These are phyloP conservation scores for Phytophthora ramorum DNA, from an alignment of 352 stramenopile species.

Conservation along the genomic window DNA sequence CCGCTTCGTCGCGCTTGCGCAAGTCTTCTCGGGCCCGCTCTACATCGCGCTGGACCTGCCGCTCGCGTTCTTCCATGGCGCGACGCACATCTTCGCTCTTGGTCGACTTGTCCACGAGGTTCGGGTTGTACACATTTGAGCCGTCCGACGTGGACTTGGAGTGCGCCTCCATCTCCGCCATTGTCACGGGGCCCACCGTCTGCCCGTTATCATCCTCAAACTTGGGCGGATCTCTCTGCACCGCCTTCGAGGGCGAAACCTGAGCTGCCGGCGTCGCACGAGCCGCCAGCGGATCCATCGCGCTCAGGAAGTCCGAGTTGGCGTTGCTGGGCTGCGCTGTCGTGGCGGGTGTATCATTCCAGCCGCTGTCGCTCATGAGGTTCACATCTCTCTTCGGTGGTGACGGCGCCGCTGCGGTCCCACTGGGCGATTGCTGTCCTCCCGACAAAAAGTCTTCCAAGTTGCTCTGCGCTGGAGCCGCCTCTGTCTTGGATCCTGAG, in stretches of 20 bases:
- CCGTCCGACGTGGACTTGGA: conserved; percentile 72
- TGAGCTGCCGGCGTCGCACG: conserved; percentile 28
- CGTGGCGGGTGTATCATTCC: conserved; percentile 40
- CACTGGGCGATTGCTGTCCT: conserved; percentile 32
- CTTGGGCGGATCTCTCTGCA: conserved; percentile 54
- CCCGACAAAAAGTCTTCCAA: conserved; percentile 73
- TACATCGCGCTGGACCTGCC: conserved; percentile 71
- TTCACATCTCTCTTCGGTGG: conserved; percentile 55
- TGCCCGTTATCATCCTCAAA: conserved; percentile 85
- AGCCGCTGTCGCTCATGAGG: conserved; percentile 74
- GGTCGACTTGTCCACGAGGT: conserved; percentile 83
- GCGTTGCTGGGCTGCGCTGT: conserved; percentile 34
- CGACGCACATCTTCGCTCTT: conserved; percentile 79
- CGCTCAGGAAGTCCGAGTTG: conserved; percentile 60
- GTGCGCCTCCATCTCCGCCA: conserved; percentile 84
- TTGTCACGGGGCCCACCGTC: conserved; percentile 82
- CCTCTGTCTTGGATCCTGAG: conserved; percentile 32
- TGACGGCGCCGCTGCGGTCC: conserved; percentile 13
- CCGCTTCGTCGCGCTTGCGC: conserved; percentile 70
- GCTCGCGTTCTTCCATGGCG: conserved; percentile 87
- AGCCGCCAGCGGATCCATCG: conserved; percentile 73
- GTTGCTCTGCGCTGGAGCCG: conserved; percentile 36
- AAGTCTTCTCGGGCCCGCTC: conserved; percentile 80
- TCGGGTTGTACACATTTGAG: conserved; percentile 89
- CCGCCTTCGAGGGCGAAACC: conserved; percentile 24